phyloP scores from a whole-genome alignment of 495 filamentous ascomycete species.

The Immersiella caudata region DNA sequence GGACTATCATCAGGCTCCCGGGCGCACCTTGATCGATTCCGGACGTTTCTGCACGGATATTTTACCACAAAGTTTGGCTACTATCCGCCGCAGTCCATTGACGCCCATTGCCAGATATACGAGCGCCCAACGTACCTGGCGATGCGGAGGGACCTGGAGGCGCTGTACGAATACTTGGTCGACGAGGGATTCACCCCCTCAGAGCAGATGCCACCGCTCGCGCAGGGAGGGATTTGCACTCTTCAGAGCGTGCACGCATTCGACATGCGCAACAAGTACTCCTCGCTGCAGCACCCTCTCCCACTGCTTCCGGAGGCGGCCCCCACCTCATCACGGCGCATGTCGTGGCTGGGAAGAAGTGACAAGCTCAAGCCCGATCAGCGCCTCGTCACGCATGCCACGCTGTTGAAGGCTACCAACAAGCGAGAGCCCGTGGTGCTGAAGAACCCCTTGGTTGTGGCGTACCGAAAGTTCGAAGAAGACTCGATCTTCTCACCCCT shows the following conservation, averaged over 20 bases:
- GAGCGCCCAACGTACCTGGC: constrained; percentile 53
- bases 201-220: constrained; percentile 42
- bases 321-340: constrained; percentile 22
- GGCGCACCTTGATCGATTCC: constrained; percentile 64
- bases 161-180: constrained; percentile 63
- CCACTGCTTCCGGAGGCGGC: constrained; percentile 58
- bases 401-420: constrained; percentile 49
- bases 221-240: constrained; percentile 61
- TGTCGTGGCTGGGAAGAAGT: constrained; percentile 34
- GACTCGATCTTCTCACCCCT: constrained; percentile 40
- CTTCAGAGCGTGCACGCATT: constrained; percentile 62
- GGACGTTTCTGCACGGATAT: constrained; percentile 61
- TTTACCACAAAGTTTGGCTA: constrained; percentile 64
- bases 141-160: constrained; percentile 65
- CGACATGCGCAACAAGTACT: constrained; percentile 57
- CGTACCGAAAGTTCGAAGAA: constrained; percentile 53
- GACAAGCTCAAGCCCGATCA: constrained; percentile 31
- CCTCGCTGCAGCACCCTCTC: constrained; percentile 57
- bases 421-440: constrained; percentile 30
- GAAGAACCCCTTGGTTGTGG: constrained; percentile 45
- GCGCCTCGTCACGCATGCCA: constrained; percentile 38
- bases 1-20: constrained; percentile 55
- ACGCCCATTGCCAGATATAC: constrained; percentile 44
- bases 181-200: constrained; percentile 52
- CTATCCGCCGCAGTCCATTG: constrained; percentile 58